A percentile compares a stretch with the other conserved stretches of the same genome.
Conservation (phyloP, 2,329 filamentous ascomycete species). For the Curvularia lunata region DNA sequence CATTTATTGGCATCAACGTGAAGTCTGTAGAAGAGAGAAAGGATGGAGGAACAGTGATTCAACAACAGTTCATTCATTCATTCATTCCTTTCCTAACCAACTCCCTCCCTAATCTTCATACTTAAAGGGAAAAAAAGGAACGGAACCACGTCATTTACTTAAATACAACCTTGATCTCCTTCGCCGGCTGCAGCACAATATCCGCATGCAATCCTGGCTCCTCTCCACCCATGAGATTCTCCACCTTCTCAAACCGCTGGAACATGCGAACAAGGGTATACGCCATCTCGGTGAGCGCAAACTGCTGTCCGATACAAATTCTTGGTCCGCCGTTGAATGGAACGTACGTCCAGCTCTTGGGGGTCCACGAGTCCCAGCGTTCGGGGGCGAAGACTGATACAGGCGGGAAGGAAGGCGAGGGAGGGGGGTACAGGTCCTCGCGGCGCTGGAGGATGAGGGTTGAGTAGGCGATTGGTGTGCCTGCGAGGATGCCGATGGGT, state of each 20-base stretch:
- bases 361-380: slow-evolving; percentile 57
- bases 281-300: slow-evolving; percentile 58
- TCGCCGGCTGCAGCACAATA: slow-evolving; percentile 57
- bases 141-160: too few species aligned
- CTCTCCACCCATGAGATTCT: slow-evolving; percentile 48
- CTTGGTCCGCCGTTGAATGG: slow-evolving; percentile 58
- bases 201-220: slow-evolving; percentile 53
- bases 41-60: too few species aligned
- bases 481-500: slow-evolving; percentile 54
- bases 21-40: too few species aligned
- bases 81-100: too few species aligned
- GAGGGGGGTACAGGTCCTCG: slow-evolving; percentile 56
- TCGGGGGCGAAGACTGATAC: slow-evolving; percentile 55
- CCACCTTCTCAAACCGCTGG: slow-evolving; percentile 53
- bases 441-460: slow-evolving; percentile 59
- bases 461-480: slow-evolving; percentile 56
- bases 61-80: too few species aligned
- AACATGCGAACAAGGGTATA: slow-evolving; percentile 57
- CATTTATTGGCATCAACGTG: too few species aligned
- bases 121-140: too few species aligned
- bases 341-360: slow-evolving; percentile 57
- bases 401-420: slow-evolving; percentile 49
- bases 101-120: too few species aligned
- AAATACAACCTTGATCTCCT: slow-evolving; percentile 51
- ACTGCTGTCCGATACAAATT: slow-evolving; percentile 60